A percentile compares a stretch with the other conserved stretches of the same genome.
Conservation (phyloP, 495 filamentous ascomycete species). For the Neurospora discreta region DNA sequence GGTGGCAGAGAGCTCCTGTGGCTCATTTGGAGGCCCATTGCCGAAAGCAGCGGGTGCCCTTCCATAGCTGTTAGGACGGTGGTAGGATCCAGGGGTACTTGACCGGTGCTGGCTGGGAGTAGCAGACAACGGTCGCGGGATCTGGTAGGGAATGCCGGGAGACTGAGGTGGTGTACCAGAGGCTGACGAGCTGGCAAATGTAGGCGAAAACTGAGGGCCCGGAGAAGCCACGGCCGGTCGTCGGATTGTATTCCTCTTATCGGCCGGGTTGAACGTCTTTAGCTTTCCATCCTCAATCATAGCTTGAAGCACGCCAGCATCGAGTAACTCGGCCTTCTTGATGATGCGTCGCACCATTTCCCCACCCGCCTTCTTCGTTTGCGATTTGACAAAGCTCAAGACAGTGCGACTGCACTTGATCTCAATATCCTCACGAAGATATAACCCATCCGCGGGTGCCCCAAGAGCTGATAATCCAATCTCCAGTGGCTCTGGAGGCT, state of each 20-base stretch:
- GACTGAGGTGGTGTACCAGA: constrained; percentile 18
- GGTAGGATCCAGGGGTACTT: background rate
- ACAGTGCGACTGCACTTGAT: constrained; percentile 62
- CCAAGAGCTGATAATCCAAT: constrained; percentile 39
- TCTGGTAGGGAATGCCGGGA: constrained; percentile 29
- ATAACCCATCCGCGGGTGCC: constrained; percentile 52
- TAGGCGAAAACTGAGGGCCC: constrained; percentile 11
- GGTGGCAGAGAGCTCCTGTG: constrained; percentile 15
- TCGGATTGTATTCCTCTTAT: constrained; percentile 20
- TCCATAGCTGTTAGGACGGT: background rate
- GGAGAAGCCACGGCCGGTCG: constrained; percentile 24
- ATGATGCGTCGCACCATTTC: constrained; percentile 57
- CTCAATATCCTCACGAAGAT: constrained; percentile 64
- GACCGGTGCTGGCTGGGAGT: constrained; percentile 7
- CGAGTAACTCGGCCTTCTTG: constrained; percentile 48
- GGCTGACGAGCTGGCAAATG: constrained; percentile 6
- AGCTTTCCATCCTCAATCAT: constrained; percentile 42
- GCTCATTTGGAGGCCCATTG: constrained; percentile 3
- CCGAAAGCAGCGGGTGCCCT: background rate
- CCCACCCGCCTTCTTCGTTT: constrained; percentile 52
- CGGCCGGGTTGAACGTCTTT: constrained; percentile 37
- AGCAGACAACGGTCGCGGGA: constrained; percentile 26
- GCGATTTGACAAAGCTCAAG: constrained; percentile 55
- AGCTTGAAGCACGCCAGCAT: constrained; percentile 34
- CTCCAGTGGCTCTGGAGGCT: constrained; percentile 46